Base-by-base conservation (phyloP, 352 stramenopile genomes). In the Phytophthora uliginosa region DNA sequence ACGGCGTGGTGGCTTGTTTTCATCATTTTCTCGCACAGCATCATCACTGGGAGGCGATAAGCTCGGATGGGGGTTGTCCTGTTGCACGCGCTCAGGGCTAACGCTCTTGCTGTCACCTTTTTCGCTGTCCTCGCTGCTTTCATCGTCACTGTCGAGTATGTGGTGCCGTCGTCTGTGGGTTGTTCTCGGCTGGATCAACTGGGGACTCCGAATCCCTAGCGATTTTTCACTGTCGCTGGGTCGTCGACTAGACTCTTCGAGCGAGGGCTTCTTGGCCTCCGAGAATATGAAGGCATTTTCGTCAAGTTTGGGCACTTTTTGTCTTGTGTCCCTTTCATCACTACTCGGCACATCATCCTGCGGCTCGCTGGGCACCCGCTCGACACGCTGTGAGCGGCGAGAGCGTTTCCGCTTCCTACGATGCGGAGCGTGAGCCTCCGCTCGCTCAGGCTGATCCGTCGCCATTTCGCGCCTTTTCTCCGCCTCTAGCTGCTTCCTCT, bases 111-210 rank as follows among this genome's bases (percentile, higher is more conserved):
- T 59, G 6, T 33, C n/a, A n/a, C 24, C 47, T 60, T 31, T 48
- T 26, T 66, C 36, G 8, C 17, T 51, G 47, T 65, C 57, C 45
- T 78, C 72, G 22, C 66, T 74, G 18, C 66, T 79, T 13, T 79
- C 74, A 61, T 82, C 74, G 24, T 77, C 74, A 66, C 74, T 88
- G 7, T 84, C 74, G 15, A 82, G 33, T 56, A 89, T 83, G 7
- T 57, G 77, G 55, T 79, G 59, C 17, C 66, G 64, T 18, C 81
- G 63, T 57, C 81, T 79, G 38, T 65, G 67, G 4, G 36, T 73
- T 20, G 55, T 28, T 59, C 5, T 17, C 26, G 53, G 54, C 22
- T 58, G 47, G 20, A 63, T 67, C 24, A 66, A 7, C 33, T 42
- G 12, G 22, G 60, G n/a, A 48, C 56, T 66, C 42, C 42, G 31